Evolutionary conservation across 1,284 basidiomycete species (phyloP).

Genomic region (Ceratobasidium sp.): DNA sequence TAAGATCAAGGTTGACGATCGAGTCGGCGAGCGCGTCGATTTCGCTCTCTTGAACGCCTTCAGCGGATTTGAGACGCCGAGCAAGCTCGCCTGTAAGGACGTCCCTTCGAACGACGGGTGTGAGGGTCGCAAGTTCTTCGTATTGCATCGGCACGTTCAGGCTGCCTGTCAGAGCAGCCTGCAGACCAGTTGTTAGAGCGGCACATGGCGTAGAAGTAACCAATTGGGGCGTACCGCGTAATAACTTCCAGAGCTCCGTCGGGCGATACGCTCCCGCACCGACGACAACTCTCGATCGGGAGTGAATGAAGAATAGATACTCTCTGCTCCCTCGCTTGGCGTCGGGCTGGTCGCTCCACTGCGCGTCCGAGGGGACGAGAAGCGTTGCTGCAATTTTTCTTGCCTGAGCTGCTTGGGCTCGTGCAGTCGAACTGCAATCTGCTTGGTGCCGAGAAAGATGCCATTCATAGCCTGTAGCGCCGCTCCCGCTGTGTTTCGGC

Average conservation of each 20-base stretch:
- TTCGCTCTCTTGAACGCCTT: slow-evolving; percentile 60
- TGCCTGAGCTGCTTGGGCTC: slow-evolving; percentile 90
- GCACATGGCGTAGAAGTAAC: not conserved
- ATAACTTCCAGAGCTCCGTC: slow-evolving; percentile 83
- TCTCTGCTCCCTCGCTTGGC: slow-evolving; percentile 80
- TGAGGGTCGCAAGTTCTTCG: slow-evolving; percentile 80
- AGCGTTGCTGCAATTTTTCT: slow-evolving; percentile 85
- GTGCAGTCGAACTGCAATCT: slow-evolving; percentile 85
- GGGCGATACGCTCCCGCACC: slow-evolving; percentile 53
- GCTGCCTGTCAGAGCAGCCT: slow-evolving; percentile 82
- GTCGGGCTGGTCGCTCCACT: slow-evolving; percentile 85
- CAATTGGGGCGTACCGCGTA: slow-evolving; percentile 66
- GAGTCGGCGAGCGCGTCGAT: slow-evolving; percentile 74
- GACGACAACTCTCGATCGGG: slow-evolving; percentile 60
- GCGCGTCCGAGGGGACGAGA: slow-evolving; percentile 69
- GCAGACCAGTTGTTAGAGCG: not conserved
- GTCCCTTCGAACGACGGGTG: slow-evolving; percentile 84
- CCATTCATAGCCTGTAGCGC: slow-evolving; percentile 87
- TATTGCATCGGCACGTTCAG: slow-evolving; percentile 81
- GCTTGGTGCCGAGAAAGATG: slow-evolving; percentile 72
- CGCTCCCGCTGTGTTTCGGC: slow-evolving; percentile 62
- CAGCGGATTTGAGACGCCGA: slow-evolving; percentile 72
- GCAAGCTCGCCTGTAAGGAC: slow-evolving; percentile 83
- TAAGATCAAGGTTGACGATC: slow-evolving; percentile 73
- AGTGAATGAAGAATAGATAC: slow-evolving; percentile 59